phyloP scores from a whole-genome alignment of 305 asterid species.

The Fraxinus floribunda region DNA sequence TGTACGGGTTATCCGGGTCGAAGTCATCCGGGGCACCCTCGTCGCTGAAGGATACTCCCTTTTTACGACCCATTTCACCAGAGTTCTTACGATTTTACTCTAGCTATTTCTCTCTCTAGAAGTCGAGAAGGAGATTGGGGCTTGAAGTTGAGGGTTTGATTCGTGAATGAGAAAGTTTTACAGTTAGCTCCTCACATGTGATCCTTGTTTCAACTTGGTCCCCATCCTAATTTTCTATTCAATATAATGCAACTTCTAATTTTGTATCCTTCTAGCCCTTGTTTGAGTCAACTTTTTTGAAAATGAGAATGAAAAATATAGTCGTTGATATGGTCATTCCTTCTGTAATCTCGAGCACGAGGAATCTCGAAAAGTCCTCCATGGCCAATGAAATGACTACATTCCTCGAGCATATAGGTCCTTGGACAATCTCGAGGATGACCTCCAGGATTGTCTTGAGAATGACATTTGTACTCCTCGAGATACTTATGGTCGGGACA shows the following conservation, averaged over 20 bases:
- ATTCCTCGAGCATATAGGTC: no score
- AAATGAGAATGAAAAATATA: no score
- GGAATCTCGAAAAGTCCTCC: no score
- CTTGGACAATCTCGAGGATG: no score
- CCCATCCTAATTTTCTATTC: not conserved
- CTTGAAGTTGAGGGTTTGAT: not conserved
- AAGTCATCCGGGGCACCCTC: slow-evolving; percentile 92
- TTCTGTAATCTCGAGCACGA: no score
- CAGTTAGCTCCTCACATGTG: not conserved
- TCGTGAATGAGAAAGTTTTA: not conserved
- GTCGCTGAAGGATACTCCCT: slow-evolving; percentile 60
- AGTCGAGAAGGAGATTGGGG: not conserved
- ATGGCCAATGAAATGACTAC: no score
- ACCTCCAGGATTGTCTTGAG: no score
- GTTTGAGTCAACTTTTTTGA: no score
- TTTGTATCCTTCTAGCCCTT: not conserved
- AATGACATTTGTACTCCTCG: no score
- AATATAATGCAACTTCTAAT: not conserved
- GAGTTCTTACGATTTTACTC: not conserved
- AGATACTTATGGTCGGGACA: no score
- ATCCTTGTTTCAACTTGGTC: not conserved
- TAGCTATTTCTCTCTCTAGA: not conserved
- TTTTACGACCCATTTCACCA: slow-evolving; percentile 75
- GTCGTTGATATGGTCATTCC: no score
- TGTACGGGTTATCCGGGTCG: slow-evolving; percentile 85